Percentiles rank a stretch among this genome's conserved stretches.
These are phyloP conservation scores for Ciborinia camelliae DNA, from an alignment of 2,329 filamentous ascomycete species.

Conservation along the genomic window DNA sequence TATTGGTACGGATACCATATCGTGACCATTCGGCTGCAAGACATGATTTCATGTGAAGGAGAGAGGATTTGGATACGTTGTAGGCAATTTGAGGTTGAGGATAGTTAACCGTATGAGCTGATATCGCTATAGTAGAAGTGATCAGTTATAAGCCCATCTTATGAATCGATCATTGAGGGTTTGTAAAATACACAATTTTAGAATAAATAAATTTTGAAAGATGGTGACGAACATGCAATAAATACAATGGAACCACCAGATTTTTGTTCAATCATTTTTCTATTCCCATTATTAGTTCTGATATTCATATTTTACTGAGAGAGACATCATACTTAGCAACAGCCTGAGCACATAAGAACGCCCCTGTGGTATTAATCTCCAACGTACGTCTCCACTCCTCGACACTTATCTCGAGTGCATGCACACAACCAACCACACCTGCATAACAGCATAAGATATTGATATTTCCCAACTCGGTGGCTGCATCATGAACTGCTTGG, in stretches of 20 bases:
- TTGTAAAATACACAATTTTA: too few species aligned
- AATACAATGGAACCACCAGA: slow-evolving; percentile 61
- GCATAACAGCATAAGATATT: slow-evolving; percentile 57
- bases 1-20: slow-evolving; percentile 69
- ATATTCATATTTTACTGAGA: not conserved
- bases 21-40: slow-evolving; percentile 71
- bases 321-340: slow-evolving; percentile 49
- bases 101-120: slow-evolving; percentile 54
- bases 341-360: slow-evolving; percentile 68
- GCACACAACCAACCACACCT: slow-evolving; percentile 61
- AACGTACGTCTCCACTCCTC: slow-evolving; percentile 60
- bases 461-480: slow-evolving; percentile 47
- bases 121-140: slow-evolving; percentile 62
- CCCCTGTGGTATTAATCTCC: slow-evolving; percentile 69
- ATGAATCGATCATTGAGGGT: too few species aligned
- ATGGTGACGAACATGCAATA: slow-evolving; percentile 49
- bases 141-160: not conserved
- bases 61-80: slow-evolving; percentile 67
- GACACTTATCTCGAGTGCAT: slow-evolving; percentile 56
- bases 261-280: slow-evolving; percentile 20
- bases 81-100: slow-evolving; percentile 66
- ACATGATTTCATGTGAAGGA: slow-evolving; percentile 60
- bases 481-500: slow-evolving; percentile 42
- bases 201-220: too few species aligned
- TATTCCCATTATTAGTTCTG: not conserved